phyloP scores from a whole-genome alignment of 177 flowering plant species.

The Vitis hybrid region DNA sequence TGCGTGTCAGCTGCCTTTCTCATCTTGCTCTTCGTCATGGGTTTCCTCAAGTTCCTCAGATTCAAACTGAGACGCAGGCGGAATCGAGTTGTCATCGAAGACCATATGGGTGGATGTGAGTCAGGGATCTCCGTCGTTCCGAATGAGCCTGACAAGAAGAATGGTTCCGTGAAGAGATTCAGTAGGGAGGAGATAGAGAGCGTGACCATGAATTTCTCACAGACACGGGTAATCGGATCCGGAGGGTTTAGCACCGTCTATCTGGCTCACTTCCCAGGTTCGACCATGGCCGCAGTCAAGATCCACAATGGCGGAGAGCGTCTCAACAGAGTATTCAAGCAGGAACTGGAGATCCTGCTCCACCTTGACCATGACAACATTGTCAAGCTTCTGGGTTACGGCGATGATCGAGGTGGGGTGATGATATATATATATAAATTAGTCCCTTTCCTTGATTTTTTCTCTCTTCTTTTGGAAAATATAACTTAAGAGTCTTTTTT shows the following conservation, averaged over 20 bases:
- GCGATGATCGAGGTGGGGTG: constrained; percentile 52
- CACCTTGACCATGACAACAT: constrained; percentile 51
- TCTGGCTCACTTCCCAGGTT: constrained; percentile 37
- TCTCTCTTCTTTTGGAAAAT: too few species aligned
- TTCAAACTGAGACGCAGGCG: neutral
- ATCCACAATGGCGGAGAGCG: constrained; percentile 49
- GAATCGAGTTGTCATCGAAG: neutral
- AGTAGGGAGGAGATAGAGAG: constrained; percentile 58
- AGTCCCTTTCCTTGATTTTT: too few species aligned
- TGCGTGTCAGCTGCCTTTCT: neutral
- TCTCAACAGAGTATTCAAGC: constrained; percentile 50
- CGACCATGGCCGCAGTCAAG: constrained; percentile 53
- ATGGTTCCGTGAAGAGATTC: constrained; percentile 27
- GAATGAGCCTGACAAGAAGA: too few species aligned
- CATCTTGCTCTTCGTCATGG: neutral
- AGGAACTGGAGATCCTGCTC: constrained; percentile 59
- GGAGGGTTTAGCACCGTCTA: constrained; percentile 84
- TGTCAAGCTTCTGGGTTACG: constrained; percentile 68
- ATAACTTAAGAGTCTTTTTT: neutral
- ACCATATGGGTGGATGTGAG: neutral
- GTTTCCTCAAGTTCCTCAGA: neutral
- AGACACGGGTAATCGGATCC: constrained; percentile 42
- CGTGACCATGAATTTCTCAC: constrained; percentile 39
- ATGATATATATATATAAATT: too few species aligned
- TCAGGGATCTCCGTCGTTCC: too few species aligned